A percentile compares a stretch with the other conserved stretches of the same genome.
Conservation (phyloP, 305 asterid genomes). For the Withania somnifera region DNA sequence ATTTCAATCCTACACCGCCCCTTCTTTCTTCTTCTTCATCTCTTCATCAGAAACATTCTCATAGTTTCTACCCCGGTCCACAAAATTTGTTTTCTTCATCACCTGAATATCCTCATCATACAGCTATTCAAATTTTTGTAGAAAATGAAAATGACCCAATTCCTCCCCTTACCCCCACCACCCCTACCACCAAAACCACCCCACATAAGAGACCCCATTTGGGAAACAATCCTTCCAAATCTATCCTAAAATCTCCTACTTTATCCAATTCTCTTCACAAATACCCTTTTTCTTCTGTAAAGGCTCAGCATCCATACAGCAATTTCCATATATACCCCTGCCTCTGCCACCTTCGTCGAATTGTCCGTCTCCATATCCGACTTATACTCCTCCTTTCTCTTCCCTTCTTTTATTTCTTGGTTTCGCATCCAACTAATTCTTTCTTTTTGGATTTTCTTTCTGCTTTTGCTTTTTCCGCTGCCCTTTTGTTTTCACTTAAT, state of each 20-base stretch:
- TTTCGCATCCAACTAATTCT: constrained; percentile 86
- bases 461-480: constrained; percentile 84
- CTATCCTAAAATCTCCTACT: constrained; percentile 39
- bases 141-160: constrained; percentile 27
- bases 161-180: constrained; percentile 6
- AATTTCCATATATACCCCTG: constrained; percentile 55
- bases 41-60: too few relatives aligned
- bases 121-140: constrained; percentile 46
- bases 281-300: not conserved
- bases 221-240: constrained; percentile 24
- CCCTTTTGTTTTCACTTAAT: constrained; percentile 71
- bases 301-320: constrained; percentile 27
- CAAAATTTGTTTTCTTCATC: not conserved
- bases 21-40: not conserved
- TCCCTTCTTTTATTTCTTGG: constrained; percentile 74
- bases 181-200: constrained; percentile 46
- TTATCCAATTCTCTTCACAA: constrained; percentile 47
- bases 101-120: not conserved
- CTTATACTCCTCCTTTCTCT: constrained; percentile 59
- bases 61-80: too few relatives aligned
- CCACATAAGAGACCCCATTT: constrained; percentile 67
- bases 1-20: constrained; percentile 60
- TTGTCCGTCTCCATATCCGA: constrained; percentile 57
- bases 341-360: constrained; percentile 58
- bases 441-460: constrained; percentile 82